Evolutionary conservation across 768 basidiomycete genomes (phyloP), one percentile per base, ranked within the genome.

Genomic region (Kwoniella sp.): DNA sequence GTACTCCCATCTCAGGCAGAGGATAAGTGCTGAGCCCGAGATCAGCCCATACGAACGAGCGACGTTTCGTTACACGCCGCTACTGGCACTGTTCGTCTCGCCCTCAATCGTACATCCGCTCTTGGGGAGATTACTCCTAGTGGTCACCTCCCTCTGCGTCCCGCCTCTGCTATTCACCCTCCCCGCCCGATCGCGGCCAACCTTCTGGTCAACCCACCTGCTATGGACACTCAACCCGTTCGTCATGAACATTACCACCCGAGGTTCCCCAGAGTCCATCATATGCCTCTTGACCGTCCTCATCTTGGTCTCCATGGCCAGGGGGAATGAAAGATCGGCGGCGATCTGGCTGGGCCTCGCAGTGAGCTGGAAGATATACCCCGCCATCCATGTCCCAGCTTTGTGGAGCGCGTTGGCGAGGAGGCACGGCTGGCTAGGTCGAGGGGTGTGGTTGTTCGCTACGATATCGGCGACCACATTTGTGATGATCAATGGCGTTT

Each of bases 351-450:
- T 92, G 19, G 95, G 90, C 0, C 62, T 90, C 33, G 84, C 87
- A 56, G 84, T 89, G 0, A 91, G 96, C 64, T 93, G 90, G 88
- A 99, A 99, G 76, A 88, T 99, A 50, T 98, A 95, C 67, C 95
- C 95, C 0, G 78, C 92, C 59, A 82, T 99, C 50, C 96, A 96
- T 70, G 88, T 86, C 0, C 80, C 85, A n/a, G 81, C 83, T 31
- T 84, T 88, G 55, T 75, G 90, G 49, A 81, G 82, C 0, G 78
- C 41, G 4, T 55, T 74, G 34, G 53, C 59, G 11, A 40, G 52
- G n/a, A 25, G 22, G 11, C 50, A 61, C 37, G 56, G 67, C 37
- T 57, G 60, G 46, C 52, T 65, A 76, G 77, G 65, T 79, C 81
- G 15, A 26, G 49, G 56, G 11, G 53, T 69, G 20, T 68, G 86